Evolutionary conservation across 1,284 basidiomycete species (phyloP).

Genomic region (Pseudozyma sp.): DNA sequence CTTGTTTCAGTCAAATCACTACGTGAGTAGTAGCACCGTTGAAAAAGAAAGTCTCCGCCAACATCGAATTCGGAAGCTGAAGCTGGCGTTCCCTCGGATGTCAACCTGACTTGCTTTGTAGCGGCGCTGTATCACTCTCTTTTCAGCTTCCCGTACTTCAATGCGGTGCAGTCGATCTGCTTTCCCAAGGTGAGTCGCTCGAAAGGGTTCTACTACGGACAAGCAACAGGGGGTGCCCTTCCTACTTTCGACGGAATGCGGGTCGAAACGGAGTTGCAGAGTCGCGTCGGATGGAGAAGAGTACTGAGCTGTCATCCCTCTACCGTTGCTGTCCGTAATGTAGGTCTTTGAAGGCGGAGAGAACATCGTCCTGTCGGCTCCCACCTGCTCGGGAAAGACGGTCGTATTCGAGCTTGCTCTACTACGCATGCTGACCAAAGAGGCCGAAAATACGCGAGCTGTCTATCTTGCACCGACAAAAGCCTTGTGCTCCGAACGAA

Average conservation of each 20-base stretch:
- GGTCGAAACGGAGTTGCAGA: too few relatives aligned
- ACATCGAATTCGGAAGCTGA: not conserved
- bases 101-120: slow-evolving; percentile 63
- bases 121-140: slow-evolving; percentile 83
- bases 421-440: slow-evolving; percentile 78
- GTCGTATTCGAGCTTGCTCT: slow-evolving; percentile 92
- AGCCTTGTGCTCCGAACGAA: slow-evolving; percentile 82
- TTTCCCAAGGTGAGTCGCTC: slow-evolving; percentile 76
- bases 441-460: slow-evolving; percentile 71
- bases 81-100: not conserved
- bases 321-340: slow-evolving; percentile 85
- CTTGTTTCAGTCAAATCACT: slow-evolving; percentile 17
- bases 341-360: slow-evolving; percentile 78
- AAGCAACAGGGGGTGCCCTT: too few relatives aligned
- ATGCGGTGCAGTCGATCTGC: slow-evolving; percentile 86
- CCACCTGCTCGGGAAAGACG: slow-evolving; percentile 59
- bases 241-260: too few relatives aligned
- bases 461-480: slow-evolving; percentile 96
- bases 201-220: too few relatives aligned
- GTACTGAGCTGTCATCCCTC: slow-evolving; percentile 76
- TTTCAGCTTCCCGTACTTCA: slow-evolving; percentile 90
- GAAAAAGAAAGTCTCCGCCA: too few relatives aligned
- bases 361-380: slow-evolving; percentile 76
- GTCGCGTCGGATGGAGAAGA: too few relatives aligned
- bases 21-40: slow-evolving; percentile 16